These are phyloP conservation scores for Fusarium duplospermum DNA, from an alignment of 2,329 filamentous ascomycete species.

Conservation along the genomic window DNA sequence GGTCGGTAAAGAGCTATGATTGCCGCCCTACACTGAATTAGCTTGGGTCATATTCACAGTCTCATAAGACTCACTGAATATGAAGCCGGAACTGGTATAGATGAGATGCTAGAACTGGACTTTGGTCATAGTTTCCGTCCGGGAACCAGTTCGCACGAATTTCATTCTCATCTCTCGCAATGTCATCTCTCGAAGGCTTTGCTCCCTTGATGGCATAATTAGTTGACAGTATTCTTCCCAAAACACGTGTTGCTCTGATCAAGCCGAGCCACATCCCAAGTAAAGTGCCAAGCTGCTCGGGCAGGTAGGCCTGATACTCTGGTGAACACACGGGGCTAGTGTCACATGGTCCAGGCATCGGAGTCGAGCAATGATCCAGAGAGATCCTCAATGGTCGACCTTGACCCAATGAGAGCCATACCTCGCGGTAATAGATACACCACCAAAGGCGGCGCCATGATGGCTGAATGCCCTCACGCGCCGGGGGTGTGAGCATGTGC, in stretches of 20 bases:
- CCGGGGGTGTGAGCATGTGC: slow-evolving; percentile 38
- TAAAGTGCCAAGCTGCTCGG: neutral
- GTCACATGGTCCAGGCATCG: neutral
- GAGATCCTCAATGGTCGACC: slow-evolving; percentile 24
- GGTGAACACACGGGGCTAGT: neutral
- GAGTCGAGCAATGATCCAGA: slow-evolving; percentile 14
- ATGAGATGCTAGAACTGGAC: neutral
- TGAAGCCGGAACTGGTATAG: neutral
- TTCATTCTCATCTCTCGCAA: neutral
- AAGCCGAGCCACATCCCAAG: neutral
- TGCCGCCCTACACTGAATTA: neutral
- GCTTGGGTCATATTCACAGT: neutral
- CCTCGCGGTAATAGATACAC: slow-evolving; percentile 29
- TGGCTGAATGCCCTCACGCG: neutral
- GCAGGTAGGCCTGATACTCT: neutral
- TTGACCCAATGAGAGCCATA: slow-evolving; percentile 26
- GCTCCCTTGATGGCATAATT: neutral
- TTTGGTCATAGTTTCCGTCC: neutral
- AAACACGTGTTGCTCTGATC: neutral
- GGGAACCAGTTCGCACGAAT: neutral
- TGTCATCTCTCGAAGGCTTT: neutral
- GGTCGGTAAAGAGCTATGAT: neutral
- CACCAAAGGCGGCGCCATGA: slow-evolving; percentile 31
- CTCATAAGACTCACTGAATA: neutral
- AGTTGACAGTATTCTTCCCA: neutral